These are phyloP conservation scores for Gynostemma pentaphyllum DNA, from an alignment of 306 rosid species.

Conservation along the genomic window DNA sequence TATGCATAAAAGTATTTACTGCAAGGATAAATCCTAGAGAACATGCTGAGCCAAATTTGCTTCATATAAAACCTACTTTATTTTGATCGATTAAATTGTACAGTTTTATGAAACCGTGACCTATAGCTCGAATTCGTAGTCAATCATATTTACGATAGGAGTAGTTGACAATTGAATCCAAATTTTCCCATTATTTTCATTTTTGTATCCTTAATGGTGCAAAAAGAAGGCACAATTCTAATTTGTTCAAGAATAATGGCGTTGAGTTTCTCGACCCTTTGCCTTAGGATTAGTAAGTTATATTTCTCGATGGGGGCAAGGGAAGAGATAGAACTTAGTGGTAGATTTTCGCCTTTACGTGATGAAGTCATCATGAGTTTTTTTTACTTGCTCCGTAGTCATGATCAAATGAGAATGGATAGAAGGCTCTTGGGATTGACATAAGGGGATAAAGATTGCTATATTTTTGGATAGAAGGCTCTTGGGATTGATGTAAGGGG, in stretches of 20 bases:
- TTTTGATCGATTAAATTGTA: neutral
- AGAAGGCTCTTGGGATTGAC: too few species aligned
- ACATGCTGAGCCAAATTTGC: neutral
- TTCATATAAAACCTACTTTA: neutral
- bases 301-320: neutral
- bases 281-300: neutral
- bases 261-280: constrained; percentile 4
- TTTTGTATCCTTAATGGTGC: neutral
- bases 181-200: neutral
- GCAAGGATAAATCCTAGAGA: too few species aligned
- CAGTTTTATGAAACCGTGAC: neutral
- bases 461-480: too few species aligned
- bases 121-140: neutral
- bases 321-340: too few species aligned
- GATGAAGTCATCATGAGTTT: too few species aligned
- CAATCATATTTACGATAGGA: neutral
- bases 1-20: too few species aligned
- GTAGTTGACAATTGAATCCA: neutral
- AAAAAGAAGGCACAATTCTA: neutral
- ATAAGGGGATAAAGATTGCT: too few species aligned
- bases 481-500: too few species aligned
- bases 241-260: constrained; percentile 7
- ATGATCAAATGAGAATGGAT: too few species aligned
- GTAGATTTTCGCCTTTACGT: too few species aligned
- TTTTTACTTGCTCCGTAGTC: too few species aligned